Percentiles rank a stretch among this genome's conserved stretches.
Conservation (phyloP, 2,329 filamentous ascomycete species). For the Dothiorella sarmentorum region DNA sequence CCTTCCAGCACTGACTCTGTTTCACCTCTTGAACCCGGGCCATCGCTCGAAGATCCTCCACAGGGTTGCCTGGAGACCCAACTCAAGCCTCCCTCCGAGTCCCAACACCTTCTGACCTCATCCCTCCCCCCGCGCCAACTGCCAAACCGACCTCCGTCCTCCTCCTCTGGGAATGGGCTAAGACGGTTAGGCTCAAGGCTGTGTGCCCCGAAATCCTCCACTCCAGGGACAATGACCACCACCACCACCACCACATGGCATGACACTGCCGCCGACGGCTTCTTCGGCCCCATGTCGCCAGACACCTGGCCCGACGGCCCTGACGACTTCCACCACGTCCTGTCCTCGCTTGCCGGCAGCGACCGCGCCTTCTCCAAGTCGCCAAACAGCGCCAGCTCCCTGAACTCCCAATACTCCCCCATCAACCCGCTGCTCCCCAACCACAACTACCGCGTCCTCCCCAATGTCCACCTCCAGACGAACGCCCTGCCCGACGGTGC, state of each 20-base stretch:
- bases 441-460: not conserved
- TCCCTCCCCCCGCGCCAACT: not conserved
- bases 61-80: conserved; percentile 10
- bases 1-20: conserved; percentile 12
- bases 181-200: no score
- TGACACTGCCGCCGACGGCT: conserved; percentile 7
- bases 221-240: conserved; percentile 13
- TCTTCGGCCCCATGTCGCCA: conserved; percentile 17
- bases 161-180: not conserved
- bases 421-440: conserved; percentile 6
- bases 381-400: conserved; percentile 14
- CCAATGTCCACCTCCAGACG: not conserved
- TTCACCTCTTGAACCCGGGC: conserved; percentile 9
- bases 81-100: not conserved
- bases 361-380: conserved; percentile 18
- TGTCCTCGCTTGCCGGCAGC: conserved; percentile 13
- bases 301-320: conserved; percentile 7
- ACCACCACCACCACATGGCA: conserved; percentile 5
- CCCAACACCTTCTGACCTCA: not conserved
- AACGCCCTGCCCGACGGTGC: not conserved
- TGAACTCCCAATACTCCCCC: conserved; percentile 14
- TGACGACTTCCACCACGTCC: conserved; percentile 6
- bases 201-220: no score
- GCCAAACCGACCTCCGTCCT: not conserved
- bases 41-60: conserved; percentile 19